Conservation (phyloP, 2,329 filamentous ascomycete species). For the Pseudocercospora pini-densiflorae region DNA sequence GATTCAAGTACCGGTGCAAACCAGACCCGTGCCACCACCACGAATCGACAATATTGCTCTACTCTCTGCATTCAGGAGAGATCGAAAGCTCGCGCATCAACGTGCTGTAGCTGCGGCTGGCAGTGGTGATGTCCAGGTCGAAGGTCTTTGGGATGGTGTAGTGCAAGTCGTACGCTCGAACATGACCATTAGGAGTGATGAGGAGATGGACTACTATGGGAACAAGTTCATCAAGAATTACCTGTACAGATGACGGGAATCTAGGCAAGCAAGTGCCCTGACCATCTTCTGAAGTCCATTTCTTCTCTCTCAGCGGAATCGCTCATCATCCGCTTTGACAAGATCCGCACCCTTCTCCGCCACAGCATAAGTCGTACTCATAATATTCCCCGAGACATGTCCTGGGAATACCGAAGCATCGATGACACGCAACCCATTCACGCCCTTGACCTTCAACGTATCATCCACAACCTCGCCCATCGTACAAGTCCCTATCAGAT, state of each 20-base stretch:
- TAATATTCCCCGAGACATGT: constrained; percentile 40
- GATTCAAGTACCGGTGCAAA: background rate
- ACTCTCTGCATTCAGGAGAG: constrained; percentile 59
- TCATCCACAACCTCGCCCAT: constrained; percentile 41
- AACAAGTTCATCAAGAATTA: constrained; percentile 37
- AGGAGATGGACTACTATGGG: constrained; percentile 42
- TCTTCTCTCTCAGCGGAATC: constrained; percentile 13
- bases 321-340: constrained; percentile 34
- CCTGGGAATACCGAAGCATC: constrained; percentile 43
- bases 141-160: constrained; percentile 64
- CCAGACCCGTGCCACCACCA: background rate
- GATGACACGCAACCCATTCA: constrained; percentile 37
- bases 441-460: constrained; percentile 38
- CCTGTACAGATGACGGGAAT: constrained; percentile 33
- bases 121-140: constrained; percentile 47
- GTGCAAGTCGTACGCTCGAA: constrained; percentile 59
- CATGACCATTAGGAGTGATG: constrained; percentile 32
- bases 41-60: constrained; percentile 58
- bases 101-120: constrained; percentile 35
- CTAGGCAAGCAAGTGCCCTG: background rate
- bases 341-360: constrained; percentile 45
- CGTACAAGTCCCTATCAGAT: constrained; percentile 46
- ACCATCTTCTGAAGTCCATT: too few relatives aligned
- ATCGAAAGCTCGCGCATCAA: constrained; percentile 57
- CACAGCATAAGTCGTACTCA: constrained; percentile 41